Evolutionary conservation across 345 rosid genomes (phyloP).

Genomic region (Trapa incisa): DNA sequence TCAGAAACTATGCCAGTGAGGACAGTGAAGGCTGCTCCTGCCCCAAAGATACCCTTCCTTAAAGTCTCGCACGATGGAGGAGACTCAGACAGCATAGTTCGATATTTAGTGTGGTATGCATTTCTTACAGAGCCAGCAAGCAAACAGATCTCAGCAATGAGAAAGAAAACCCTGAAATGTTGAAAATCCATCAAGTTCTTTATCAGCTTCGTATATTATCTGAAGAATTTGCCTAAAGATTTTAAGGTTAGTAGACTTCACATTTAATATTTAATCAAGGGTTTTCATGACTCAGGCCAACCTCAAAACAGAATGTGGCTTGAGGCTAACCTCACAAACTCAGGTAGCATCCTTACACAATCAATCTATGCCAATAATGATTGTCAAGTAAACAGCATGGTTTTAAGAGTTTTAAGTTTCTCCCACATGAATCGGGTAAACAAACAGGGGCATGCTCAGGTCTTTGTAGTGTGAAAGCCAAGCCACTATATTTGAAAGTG

Average conservation of each 20-base stretch:
- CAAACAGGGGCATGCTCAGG: no score
- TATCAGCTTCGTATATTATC: not conserved
- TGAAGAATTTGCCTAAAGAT: not conserved
- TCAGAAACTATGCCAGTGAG: conserved; percentile 65
- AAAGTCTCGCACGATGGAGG: conserved; percentile 69
- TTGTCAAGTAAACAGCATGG: not conserved
- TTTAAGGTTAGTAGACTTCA: not conserved
- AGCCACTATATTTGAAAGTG: no score
- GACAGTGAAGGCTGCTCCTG: conserved; percentile 79
- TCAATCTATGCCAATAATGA: not conserved
- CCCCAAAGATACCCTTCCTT: conserved; percentile 81
- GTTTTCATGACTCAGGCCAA: no score
- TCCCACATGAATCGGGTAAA: not conserved
- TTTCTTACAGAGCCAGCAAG: conserved; percentile 79
- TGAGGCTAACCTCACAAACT: not conserved
- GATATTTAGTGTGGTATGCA: conserved; percentile 81
- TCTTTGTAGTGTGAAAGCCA: no score
- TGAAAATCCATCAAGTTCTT: not conserved
- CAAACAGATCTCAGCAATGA: conserved; percentile 78
- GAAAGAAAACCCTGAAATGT: conserved; percentile 54
- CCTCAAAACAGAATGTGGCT: not conserved
- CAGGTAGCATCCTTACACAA: not conserved
- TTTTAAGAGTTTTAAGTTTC: not conserved
- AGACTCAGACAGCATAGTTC: conserved; percentile 43
- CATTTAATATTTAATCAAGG: not conserved